Evolutionary conservation across 768 basidiomycete genomes (phyloP).

Genomic region (Dentipellis fragilis): DNA sequence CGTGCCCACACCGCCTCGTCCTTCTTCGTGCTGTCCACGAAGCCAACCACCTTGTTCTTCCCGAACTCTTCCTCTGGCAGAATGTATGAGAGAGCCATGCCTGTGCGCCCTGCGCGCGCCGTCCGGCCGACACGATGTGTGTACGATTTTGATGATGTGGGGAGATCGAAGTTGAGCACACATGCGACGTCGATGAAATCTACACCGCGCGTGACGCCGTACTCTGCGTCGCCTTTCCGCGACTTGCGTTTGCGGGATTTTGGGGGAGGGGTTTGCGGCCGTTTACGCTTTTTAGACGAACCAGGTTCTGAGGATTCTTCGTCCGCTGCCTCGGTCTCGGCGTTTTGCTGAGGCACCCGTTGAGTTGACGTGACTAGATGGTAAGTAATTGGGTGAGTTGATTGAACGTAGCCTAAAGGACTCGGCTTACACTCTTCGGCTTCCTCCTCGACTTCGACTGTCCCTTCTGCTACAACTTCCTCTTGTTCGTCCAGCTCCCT

Average conservation of each 20-base stretch:
- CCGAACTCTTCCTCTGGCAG: constrained; percentile 62
- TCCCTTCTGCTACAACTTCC: constrained; percentile 29
- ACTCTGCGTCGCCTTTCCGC: constrained; percentile 55
- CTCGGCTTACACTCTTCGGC: constrained; percentile 25
- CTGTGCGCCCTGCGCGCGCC: constrained; percentile 89
- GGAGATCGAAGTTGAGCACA: constrained; percentile 98
- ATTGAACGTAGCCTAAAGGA: not conserved
- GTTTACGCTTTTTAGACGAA: constrained; percentile 46
- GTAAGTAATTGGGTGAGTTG: not conserved
- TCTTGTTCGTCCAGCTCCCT: constrained; percentile 37
- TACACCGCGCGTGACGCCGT: constrained; percentile 90
- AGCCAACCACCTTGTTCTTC: constrained; percentile 63
- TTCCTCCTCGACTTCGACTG: constrained; percentile 27
- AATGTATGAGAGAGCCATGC: constrained; percentile 86
- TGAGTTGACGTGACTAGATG: constrained; percentile 39
- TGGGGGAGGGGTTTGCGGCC: constrained; percentile 30
- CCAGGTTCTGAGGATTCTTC: not conserved
- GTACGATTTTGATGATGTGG: constrained; percentile 76
- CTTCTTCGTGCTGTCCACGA: constrained; percentile 54
- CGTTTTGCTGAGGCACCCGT: constrained; percentile 4
- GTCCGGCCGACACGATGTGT: constrained; percentile 95
- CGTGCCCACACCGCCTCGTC: constrained; percentile 72
- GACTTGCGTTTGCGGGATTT: constrained; percentile 39
- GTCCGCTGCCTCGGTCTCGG: constrained; percentile 14
- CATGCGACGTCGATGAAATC: constrained; percentile 97